Evolutionary conservation across 441 rosid species (phyloP), one percentile per base, ranked within the genome.

Genomic region (Hura crepitans): DNA sequence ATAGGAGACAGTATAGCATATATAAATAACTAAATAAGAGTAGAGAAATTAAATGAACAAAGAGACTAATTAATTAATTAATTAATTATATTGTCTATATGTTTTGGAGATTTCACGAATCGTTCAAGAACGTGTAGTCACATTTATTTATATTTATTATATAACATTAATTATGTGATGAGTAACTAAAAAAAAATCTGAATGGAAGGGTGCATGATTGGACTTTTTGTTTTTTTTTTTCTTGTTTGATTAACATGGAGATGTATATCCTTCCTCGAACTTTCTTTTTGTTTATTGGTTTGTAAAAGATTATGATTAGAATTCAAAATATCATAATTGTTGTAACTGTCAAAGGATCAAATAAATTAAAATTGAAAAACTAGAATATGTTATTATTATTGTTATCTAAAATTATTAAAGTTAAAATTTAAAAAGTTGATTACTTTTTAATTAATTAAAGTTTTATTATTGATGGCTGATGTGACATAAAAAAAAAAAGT

Each of bases 251-350:
- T 5, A 35, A 7, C 6, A n/a, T 54, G n/a, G n/a, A n/a, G n/a
- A n/a, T n/a, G n/a, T n/a, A n/a, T 54, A 23, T 6, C 11, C 37
- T 63, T 67, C 61, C 49, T 63, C 12, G 69, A 77, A 69, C 72
- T 67, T 79, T 81, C 81, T 74, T 74, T 47, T 39, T 62, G 10
- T 22, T 54, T 22, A 13, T 54, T 10, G n/a, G 20, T 57, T 57
- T 57, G 13, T 13, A 23, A 13, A 23, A 13, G 58, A 11, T 53
- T 20, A 7, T 53, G 10, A 20, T 54, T 54, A 2, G 12, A 22
- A 22, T 54, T 50, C 58, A 8, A 54, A 23, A 13, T 46, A 13
- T 46, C 4, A 54, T 7, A 9, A 54, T 54, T 23, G n/a, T 8
- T 13, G 11, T 39, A 39, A 39, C 45, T 7, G 45, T 39, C 13